Evolutionary conservation across 352 stramenopile genomes (phyloP).

Genomic region (Phytophthora agathidicida): DNA sequence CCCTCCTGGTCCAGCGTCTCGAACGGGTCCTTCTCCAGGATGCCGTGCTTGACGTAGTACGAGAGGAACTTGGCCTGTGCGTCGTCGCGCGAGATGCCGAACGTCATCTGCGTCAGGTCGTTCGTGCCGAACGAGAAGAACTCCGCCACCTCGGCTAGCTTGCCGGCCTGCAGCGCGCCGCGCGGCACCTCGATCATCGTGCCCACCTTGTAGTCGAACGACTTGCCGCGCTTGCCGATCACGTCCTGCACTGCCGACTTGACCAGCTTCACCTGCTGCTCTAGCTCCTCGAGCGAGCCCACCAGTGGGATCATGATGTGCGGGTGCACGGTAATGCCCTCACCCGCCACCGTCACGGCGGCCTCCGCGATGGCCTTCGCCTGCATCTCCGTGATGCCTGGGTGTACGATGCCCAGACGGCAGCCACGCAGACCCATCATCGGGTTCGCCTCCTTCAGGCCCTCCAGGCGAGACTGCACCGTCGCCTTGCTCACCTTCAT

Average conservation of each 20-base stretch:
- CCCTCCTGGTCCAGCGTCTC: conserved; percentile 36
- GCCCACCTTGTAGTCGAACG: conserved; percentile 34
- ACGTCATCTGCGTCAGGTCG: conserved; percentile 34
- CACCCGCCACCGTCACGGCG: conserved; percentile 15
- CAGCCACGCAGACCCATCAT: conserved; percentile 37
- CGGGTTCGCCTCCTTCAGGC: conserved; percentile 35
- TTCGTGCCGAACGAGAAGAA: conserved; percentile 37
- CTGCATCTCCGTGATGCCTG: conserved; percentile 35
- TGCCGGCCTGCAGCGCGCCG: conserved; percentile 28
- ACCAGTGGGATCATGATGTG: conserved; percentile 31
- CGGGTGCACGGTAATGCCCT: conserved; percentile 29
- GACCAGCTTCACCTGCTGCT: conserved; percentile 33
- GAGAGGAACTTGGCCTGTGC: conserved; percentile 36
- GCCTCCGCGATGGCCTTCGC: conserved; percentile 34
- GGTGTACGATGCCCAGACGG: conserved; percentile 33
- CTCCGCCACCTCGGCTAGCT: conserved; percentile 29
- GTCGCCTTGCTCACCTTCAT: conserved; percentile 26
- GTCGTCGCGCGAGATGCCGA: conserved; percentile 30
- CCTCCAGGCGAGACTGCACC: conserved; percentile 22
- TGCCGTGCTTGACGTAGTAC: conserved; percentile 27
- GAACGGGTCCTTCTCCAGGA: conserved; percentile 36
- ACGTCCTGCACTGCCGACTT: conserved; percentile 30
- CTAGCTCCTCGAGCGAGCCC: conserved; percentile 30
- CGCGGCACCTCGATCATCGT: conserved; percentile 34
- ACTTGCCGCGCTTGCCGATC: conserved; percentile 26